Evolutionary conservation across 768 basidiomycete species (phyloP), one percentile per base, ranked within the genome.

Genomic region (Amanita inopinata): DNA sequence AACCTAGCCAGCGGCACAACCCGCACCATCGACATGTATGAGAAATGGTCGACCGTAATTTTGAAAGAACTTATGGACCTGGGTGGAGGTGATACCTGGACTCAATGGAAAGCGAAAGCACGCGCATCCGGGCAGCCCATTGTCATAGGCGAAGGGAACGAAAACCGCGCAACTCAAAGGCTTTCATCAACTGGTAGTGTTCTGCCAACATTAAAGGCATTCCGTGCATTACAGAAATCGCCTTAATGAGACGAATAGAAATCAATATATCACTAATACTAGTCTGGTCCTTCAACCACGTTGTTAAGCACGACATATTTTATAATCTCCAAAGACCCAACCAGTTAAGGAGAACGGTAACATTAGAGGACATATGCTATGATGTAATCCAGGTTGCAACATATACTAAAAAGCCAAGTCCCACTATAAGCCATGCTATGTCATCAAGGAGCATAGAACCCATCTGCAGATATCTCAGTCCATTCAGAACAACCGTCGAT

Each of bases 1-100:
- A 22, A 38, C 46, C n/a, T n/a, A 82, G 81, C 61, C 23, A 60
- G 78, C 51, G 82, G 82, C 28, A 55, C 60, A 37, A 57, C 58
- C 14, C 50, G 65, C 38, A 70, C 55, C 4, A 50, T 87, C 23
- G 62, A 75, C 53, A 65, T 87, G 57, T 61, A 75, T n/a, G 62
- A 70, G 19, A 86, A 85, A 57, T 77, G 73, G 74, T 85, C 83
- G 9, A 73, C 76, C 0, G 58, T 69, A 8, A 87, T 88, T 19
- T 60, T 79, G 20, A 67, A 73, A 48, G 80, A 87, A 48, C 65
- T 87, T 17, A 82, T 87, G 80, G 74, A 82, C 33, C 45, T 67
- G 2, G 77, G 75, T 3, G 83, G 80, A 0, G 77, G 74, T 5
- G 61, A 71, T 7, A 57, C 68, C 1, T 86, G 83, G 82, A 60